Evolutionary conservation across 371 early-diverging fungal genomes (phyloP), one percentile per base, ranked within the genome.

Genomic region (Mortierella sp.): DNA sequence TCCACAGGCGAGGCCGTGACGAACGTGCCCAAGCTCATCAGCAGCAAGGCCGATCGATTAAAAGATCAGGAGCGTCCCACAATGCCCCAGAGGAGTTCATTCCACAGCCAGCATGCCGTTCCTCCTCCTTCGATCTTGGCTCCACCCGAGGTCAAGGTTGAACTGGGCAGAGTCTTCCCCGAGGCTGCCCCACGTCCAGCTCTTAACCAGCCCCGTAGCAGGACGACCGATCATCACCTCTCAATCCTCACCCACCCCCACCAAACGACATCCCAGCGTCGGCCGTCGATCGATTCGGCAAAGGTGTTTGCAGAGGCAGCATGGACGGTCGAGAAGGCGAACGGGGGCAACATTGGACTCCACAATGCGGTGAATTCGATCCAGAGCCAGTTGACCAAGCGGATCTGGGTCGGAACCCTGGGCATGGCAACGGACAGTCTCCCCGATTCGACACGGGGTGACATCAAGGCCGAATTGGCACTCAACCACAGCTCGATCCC

Each of bases 291-390:
- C 14, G 87, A 87, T 52, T 86, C 84, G 24, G 79, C 88, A 4
- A 85, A 79, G 47, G 82, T 88, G 9, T 88, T 90, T 86, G 88
- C 88, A 26, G 88, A 90, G 50, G 87, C 89, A 6, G 79, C 89
- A 10, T 93, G 93, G 91, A 87, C 89, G 4, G 87, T 96, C 11
- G 94, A 94, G 73, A 92, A 93, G 26, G 91, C 92, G 37, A 88
- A 87, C 16, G 86, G 91, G 10, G 97, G 97, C 40, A 97, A 97
- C 80, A 95, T 96, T 87, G 96, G 97, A 8, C 89, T 97, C 37
- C 94, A 96, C 48, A 97, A 97, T 78, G 95, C 97, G 0, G 88
- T 97, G 48, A 92, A 92, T 29, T 90, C 94, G 53, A 89, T 94
- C 68, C 82, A 87, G 48, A 76, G 89, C 6, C 85, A 85, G 45